phyloP scores from a whole-genome alignment of 768 basidiomycete genomes.

The Leccinum pellstonianum region DNA sequence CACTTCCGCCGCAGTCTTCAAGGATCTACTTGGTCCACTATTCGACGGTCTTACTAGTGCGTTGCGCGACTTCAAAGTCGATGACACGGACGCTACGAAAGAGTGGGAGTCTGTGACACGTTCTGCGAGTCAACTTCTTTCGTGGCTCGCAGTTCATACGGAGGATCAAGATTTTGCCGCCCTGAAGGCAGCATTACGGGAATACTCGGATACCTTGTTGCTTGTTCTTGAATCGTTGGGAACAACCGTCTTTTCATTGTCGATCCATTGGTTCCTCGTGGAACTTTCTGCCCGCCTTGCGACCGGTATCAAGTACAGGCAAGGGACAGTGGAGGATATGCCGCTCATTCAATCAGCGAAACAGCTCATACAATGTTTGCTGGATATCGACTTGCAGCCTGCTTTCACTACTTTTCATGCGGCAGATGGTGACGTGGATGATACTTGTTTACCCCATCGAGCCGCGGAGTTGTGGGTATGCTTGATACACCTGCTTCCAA shows the following conservation, averaged over 20 bases:
- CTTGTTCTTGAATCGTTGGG: constrained; percentile 38
- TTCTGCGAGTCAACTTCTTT: constrained; percentile 44
- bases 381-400: constrained; percentile 49
- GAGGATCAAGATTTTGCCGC: constrained; percentile 33
- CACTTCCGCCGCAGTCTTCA: constrained; percentile 45
- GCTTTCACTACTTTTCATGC: constrained; percentile 20
- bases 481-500: constrained; percentile 55
- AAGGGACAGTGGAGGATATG: constrained; percentile 27
- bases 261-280: constrained; percentile 62
- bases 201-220: constrained; percentile 39
- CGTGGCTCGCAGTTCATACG: constrained; percentile 41
- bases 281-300: constrained; percentile 50
- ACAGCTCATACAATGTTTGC: constrained; percentile 49
- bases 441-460: constrained; percentile 38
- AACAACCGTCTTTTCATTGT: constrained; percentile 38
- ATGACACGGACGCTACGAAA: constrained; percentile 20
- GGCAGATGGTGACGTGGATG: constrained; percentile 30
- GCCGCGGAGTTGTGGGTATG: constrained; percentile 74
- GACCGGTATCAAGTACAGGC: constrained; percentile 25
- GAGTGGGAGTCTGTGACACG: constrained; percentile 44
- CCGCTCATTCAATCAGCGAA: constrained; percentile 30
- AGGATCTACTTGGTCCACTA: constrained; percentile 43
- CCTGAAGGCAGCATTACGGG: constrained; percentile 36
- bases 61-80: constrained; percentile 34
- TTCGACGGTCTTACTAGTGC: constrained; percentile 45